These are phyloP conservation scores for Prunus salicina DNA, from an alignment of 306 rosid species.

Conservation along the genomic window DNA sequence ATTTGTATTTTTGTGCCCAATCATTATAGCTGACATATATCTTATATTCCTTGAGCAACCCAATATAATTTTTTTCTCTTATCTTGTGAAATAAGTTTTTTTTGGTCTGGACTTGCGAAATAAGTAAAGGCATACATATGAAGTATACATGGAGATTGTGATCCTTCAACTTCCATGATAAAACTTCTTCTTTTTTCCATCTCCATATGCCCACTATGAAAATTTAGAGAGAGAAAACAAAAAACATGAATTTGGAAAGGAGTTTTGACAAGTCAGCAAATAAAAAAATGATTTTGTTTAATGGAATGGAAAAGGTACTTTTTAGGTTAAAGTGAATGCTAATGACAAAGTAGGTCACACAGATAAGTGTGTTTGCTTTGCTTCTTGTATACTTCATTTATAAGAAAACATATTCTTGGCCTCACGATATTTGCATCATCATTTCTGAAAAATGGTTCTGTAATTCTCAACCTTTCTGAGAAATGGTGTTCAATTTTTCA, in stretches of 20 bases:
- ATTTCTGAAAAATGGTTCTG: no score
- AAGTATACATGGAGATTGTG: background rate
- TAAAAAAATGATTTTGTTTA: background rate
- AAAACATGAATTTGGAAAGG: background rate
- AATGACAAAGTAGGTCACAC: no score
- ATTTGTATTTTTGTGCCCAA: constrained; percentile 1
- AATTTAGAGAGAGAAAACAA: background rate
- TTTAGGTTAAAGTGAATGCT: no score
- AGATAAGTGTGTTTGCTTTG: no score
- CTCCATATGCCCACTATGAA: background rate
- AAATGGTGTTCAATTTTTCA: no score
- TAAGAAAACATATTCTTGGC: background rate
- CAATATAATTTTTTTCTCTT: background rate
- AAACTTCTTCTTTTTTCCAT: background rate
- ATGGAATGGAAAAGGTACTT: background rate
- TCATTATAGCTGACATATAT: background rate
- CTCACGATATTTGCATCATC: background rate
- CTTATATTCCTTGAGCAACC: background rate
- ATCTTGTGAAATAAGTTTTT: background rate
- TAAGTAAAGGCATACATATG: background rate
- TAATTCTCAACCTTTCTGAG: no score
- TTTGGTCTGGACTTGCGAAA: background rate
- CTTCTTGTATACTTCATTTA: background rate
- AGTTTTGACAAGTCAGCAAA: background rate
- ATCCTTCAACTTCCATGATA: constrained; percentile 1